phyloP scores from a whole-genome alignment of 2,329 filamentous ascomycete species.

The Colletotrichum acutatum region DNA sequence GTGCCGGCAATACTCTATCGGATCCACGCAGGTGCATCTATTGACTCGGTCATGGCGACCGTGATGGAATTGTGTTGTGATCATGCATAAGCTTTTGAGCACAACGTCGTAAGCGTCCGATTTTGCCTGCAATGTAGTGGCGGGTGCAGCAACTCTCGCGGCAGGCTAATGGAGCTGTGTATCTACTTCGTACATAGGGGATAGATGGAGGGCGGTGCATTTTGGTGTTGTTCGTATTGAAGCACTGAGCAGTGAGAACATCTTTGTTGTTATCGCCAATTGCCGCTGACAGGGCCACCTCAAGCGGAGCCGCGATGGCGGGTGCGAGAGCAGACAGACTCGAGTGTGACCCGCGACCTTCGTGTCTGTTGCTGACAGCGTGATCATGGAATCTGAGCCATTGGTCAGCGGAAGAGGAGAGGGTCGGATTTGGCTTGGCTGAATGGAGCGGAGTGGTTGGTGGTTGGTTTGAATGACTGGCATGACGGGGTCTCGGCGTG shows the following conservation, averaged over 20 bases:
- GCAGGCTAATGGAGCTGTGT: background rate
- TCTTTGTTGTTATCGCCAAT: background rate
- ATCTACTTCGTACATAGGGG: background rate
- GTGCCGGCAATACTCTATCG: background rate
- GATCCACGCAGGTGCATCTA: background rate
- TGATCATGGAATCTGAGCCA: background rate
- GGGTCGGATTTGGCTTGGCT: conserved; percentile 11
- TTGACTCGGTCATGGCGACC: background rate
- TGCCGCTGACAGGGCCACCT: background rate
- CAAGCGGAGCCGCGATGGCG: background rate
- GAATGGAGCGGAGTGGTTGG: conserved; percentile 2
- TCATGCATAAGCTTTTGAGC: conserved; percentile 9
- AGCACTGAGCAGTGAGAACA: too few relatives aligned
- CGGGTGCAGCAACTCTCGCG: background rate
- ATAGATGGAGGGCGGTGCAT: background rate
- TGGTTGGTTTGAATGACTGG: background rate
- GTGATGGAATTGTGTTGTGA: too few relatives aligned
- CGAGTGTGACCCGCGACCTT: background rate
- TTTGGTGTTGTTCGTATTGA: background rate
- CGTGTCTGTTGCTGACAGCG: conserved; percentile 1
- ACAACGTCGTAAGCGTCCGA: background rate
- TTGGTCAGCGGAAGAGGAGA: background rate
- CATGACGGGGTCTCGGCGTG: background rate
- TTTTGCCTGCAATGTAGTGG: background rate
- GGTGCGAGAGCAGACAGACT: too few relatives aligned